These are phyloP conservation scores for Hymenoscyphus albidus DNA, from an alignment of 2,329 filamentous ascomycete genomes.

Conservation along the genomic window DNA sequence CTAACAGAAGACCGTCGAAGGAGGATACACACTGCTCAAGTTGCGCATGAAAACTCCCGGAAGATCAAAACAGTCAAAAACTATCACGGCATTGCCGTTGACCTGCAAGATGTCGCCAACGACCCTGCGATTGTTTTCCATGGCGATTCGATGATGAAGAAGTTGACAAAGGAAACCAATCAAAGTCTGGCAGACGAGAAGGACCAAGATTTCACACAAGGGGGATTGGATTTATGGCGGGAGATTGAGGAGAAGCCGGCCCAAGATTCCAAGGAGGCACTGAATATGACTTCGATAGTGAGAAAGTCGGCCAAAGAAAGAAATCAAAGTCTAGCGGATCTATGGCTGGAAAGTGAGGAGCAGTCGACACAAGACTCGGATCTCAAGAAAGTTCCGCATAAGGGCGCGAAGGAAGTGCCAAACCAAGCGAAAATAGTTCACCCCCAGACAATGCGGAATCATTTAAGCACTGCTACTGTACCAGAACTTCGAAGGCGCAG, in stretches of 20 bases:
- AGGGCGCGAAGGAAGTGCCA: too few relatives aligned
- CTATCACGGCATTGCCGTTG: constrained; percentile 36
- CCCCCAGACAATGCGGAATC: too few relatives aligned
- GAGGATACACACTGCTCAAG: constrained; percentile 48
- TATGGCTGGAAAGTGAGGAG: too few relatives aligned
- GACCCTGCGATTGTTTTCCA: constrained; percentile 24
- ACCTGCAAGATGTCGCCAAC: constrained; percentile 24
- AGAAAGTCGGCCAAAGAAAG: too few relatives aligned
- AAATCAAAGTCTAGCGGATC: too few relatives aligned
- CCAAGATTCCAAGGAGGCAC: neutral
- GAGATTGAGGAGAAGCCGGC: neutral
- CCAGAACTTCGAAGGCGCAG: too few relatives aligned
- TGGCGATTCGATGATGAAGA: constrained; percentile 15
- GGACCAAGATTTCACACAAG: neutral
- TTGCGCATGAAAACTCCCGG: constrained; percentile 50
- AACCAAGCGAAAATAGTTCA: too few relatives aligned
- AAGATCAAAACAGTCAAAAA: constrained; percentile 44
- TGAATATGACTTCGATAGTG: neutral
- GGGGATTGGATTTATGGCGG: neutral
- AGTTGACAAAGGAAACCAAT: constrained; percentile 16
- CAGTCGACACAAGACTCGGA: too few relatives aligned
- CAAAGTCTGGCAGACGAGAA: neutral
- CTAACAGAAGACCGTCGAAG: constrained; percentile 55
- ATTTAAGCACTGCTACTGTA: too few relatives aligned
- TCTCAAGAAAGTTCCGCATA: too few relatives aligned